These are phyloP conservation scores for Coriaria nepalensis DNA, from an alignment of 306 rosid genomes.

Conservation along the genomic window DNA sequence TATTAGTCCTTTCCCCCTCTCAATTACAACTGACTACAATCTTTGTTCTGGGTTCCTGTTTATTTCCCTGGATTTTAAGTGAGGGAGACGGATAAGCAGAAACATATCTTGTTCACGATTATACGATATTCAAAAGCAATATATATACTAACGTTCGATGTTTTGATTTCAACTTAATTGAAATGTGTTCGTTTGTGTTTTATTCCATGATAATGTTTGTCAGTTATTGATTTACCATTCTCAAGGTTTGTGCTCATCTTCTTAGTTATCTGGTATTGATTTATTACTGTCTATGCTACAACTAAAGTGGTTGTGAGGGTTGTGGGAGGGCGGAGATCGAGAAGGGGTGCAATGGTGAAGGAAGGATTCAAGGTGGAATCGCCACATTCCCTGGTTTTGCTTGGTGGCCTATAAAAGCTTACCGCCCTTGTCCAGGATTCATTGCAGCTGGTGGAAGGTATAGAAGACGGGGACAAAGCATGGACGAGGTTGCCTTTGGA, in stretches of 20 bases:
- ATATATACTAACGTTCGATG: no score
- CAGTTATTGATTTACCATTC: no score
- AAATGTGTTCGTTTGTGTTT: no score
- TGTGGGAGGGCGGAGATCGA: constrained; percentile 79
- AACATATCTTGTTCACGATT: no score
- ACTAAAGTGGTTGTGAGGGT: constrained; percentile 57
- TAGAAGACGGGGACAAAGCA: constrained; percentile 70
- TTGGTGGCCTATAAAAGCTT: constrained; percentile 99
- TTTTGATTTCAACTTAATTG: no score
- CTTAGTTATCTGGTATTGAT: neutral
- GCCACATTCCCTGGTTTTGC: constrained; percentile 93
- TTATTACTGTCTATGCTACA: constrained; percentile 7
- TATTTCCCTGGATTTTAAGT: no score
- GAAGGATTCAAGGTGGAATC: constrained; percentile 94
- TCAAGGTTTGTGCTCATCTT: neutral
- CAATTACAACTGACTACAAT: neutral
- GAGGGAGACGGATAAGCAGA: no score
- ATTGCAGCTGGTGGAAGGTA: constrained; percentile 78
- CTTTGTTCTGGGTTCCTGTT: no score
- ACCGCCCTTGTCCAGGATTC: constrained; percentile 87
- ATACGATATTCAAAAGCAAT: no score
- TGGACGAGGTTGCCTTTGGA: constrained; percentile 93
- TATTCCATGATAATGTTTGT: no score
- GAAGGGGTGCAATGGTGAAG: constrained; percentile 87
- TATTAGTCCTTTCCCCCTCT: constrained; percentile 7